Percentiles rank a stretch among this genome's conserved stretches.
Conservation (phyloP, 1,284 basidiomycete species). For the Fomitopsis pinicola region DNA sequence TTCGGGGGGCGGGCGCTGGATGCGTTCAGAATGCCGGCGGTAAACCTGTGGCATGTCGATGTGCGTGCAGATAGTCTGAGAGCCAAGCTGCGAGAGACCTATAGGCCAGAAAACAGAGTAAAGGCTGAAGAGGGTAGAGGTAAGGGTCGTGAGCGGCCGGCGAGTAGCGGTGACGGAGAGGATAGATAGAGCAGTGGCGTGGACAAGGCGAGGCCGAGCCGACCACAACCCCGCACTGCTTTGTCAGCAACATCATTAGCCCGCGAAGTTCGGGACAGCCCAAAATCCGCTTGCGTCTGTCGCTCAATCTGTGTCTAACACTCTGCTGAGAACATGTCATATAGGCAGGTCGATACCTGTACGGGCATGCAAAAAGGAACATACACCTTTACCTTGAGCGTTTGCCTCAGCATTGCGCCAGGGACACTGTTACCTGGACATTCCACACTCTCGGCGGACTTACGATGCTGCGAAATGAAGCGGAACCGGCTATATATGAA, state of each 20-base stretch:
- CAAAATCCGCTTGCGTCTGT: background rate
- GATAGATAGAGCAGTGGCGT: background rate
- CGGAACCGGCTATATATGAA: too few relatives aligned
- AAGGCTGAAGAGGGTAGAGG: background rate
- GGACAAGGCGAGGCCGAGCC: conserved; percentile 8
- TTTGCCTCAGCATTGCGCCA: too few relatives aligned
- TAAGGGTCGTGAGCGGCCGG: background rate
- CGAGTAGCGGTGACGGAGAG: background rate
- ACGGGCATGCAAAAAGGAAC: too few relatives aligned
- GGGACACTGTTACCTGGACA: background rate
- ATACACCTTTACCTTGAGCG: too few relatives aligned
- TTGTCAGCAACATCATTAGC: conserved; percentile 2
- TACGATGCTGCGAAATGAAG: too few relatives aligned
- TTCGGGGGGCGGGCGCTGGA: conserved; percentile 16
- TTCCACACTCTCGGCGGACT: background rate
- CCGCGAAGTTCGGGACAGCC: background rate
- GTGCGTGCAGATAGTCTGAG: background rate
- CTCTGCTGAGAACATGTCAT: background rate
- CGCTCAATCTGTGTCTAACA: background rate
- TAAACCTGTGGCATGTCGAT: conserved; percentile 23
- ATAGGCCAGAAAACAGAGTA: background rate
- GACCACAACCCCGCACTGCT: background rate
- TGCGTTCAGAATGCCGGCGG: conserved; percentile 19
- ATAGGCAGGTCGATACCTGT: too few relatives aligned
- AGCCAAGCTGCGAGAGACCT: background rate